Conservation (phyloP, 192 early-diverging fungal genomes). For the Oehlia diaphana region DNA sequence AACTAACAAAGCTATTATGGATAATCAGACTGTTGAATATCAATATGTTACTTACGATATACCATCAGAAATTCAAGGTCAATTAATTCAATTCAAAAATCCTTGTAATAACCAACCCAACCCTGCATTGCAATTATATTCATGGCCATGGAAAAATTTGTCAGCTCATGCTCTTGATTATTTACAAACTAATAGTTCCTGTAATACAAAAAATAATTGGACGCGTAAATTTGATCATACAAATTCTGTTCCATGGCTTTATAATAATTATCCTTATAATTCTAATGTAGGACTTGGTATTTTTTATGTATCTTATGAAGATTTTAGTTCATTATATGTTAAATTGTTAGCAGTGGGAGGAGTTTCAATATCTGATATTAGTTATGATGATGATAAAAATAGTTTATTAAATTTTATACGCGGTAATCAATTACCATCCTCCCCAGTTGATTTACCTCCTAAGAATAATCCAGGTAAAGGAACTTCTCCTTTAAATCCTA, state of each 20-base stretch:
- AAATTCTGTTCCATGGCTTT: constrained; percentile 69
- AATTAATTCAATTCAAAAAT: constrained; percentile 53
- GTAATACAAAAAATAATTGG: constrained; percentile 52
- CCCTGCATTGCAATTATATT: constrained; percentile 56
- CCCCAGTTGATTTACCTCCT: constrained; percentile 35
- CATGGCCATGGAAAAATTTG: constrained; percentile 67
- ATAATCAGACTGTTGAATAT: constrained; percentile 24
- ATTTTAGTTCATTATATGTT: constrained; percentile 58
- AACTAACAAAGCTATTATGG: constrained; percentile 11
- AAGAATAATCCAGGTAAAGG: constrained; percentile 17
- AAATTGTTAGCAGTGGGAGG: constrained; percentile 68
- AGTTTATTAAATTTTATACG: constrained; percentile 36
- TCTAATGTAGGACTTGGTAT: too few relatives aligned
- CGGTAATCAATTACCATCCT: neutral
- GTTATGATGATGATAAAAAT: constrained; percentile 39
- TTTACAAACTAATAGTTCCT: constrained; percentile 38
- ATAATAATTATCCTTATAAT: constrained; percentile 1
- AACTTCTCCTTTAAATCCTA: neutral
- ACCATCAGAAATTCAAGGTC: constrained; percentile 55
- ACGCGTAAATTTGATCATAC: constrained; percentile 57
- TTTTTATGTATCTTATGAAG: constrained; percentile 76
- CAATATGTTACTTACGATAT: constrained; percentile 2
- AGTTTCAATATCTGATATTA: constrained; percentile 64
- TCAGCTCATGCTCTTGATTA: constrained; percentile 42
- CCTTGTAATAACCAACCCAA: constrained; percentile 37